phyloP scores from a whole-genome alignment of 441 rosid species.

The Lagerstroemia fauriei region DNA sequence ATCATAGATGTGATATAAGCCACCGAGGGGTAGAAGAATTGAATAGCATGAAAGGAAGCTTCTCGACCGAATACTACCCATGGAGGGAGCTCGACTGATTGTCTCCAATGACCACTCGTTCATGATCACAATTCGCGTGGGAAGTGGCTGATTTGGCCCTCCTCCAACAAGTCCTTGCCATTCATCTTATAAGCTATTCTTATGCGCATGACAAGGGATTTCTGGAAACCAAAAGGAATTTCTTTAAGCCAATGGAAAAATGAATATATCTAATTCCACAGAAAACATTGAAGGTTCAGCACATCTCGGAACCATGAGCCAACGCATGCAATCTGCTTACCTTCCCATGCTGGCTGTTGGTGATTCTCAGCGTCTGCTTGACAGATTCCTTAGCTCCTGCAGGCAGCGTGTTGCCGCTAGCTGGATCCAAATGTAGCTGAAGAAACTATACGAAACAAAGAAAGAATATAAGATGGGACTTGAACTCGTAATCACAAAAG shows the following conservation, averaged over 20 bases:
- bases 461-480: constrained; percentile 18
- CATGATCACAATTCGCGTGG: constrained; percentile 67
- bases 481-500: neutral
- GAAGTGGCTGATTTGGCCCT: constrained; percentile 86
- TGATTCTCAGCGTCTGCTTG: constrained; percentile 68
- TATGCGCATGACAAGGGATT: constrained; percentile 87
- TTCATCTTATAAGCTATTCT: constrained; percentile 84
- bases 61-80: constrained; percentile 1
- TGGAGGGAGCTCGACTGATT: neutral
- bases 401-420: constrained; percentile 71
- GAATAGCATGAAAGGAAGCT: constrained; percentile 29
- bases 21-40: constrained; percentile 31
- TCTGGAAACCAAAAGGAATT: constrained; percentile 45
- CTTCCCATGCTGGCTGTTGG: constrained; percentile 95
- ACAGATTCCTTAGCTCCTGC: constrained; percentile 62
- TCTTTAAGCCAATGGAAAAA: neutral
- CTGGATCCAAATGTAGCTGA: constrained; percentile 90
- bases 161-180: constrained; percentile 73
- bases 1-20: neutral
- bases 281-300: neutral
- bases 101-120: neutral
- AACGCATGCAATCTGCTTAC: constrained; percentile 34
- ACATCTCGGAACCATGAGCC: neutral
- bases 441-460: constrained; percentile 61
- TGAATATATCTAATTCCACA: neutral